phyloP scores from a whole-genome alignment of 1,139 yeast genomes.

The Debaryomyces sp. region DNA sequence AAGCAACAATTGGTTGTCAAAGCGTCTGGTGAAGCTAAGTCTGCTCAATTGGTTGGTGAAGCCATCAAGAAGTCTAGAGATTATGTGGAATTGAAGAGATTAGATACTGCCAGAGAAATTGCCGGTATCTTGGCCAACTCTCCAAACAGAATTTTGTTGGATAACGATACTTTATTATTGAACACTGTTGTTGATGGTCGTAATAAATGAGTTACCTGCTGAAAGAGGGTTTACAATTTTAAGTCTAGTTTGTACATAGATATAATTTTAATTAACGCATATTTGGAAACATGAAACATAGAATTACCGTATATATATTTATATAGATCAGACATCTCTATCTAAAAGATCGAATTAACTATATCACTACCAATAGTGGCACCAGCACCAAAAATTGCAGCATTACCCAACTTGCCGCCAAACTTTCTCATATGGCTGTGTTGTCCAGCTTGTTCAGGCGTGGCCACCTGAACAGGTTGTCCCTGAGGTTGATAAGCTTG shows the following conservation, averaged over 20 bases:
- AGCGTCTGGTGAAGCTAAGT: conserved; percentile 98
- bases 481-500: conserved; percentile 19
- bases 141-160: conserved; percentile 89
- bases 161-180: conserved; percentile 87
- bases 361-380: conserved; percentile 90
- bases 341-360: conserved; percentile 78
- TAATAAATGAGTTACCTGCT: conserved; percentile 3
- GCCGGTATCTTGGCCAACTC: conserved; percentile 82
- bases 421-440: conserved; percentile 57
- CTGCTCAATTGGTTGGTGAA: conserved; percentile 98
- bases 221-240: not conserved
- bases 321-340: not conserved
- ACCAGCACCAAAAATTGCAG: conserved; percentile 97
- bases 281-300: conserved; percentile 2
- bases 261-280: conserved; percentile 3
- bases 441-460: conserved; percentile 23
- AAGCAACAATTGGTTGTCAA: conserved; percentile 95
- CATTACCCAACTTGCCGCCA: conserved; percentile 87
- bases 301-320: not conserved
- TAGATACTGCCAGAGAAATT: conserved; percentile 96
- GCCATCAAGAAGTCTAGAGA: conserved; percentile 96
- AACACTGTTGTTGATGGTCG: conserved; percentile 80
- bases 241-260: conserved; percentile 12
- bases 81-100: conserved; percentile 93
- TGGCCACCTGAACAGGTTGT: conserved; percentile 20